Evolutionary conservation across 2,329 filamentous ascomycete species (phyloP), one percentile per base, ranked within the genome.

Genomic region (Nothophoma quercina): DNA sequence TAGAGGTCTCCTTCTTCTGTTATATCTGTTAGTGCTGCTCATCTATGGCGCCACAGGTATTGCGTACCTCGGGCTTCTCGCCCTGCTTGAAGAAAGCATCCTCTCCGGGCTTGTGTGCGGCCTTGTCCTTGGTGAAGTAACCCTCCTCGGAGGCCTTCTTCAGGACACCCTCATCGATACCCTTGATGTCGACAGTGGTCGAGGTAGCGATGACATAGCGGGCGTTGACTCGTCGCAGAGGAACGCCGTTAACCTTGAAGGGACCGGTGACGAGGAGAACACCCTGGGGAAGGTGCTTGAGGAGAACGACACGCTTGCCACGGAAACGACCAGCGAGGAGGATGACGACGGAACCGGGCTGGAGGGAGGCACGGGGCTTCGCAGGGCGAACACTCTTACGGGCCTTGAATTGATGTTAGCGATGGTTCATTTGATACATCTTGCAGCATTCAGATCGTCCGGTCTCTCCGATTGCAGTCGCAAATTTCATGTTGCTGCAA

Each of bases 241-340:
- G 95, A 68, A 99, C 95, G 81, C 95, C 95, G 85, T 99, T 99
- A 84, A 99, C 89, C 89, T 98, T 99, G 90, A 98, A 99, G 78
- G 95, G 95, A 75, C 95, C 95, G 78, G 95, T 99, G 75, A 99
- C 92, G 79, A 99, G 91, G 80, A 99, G 92, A 68, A 97, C 91
- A 83, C 95, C 95, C 85, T 97, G 91, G 77, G 91, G 85, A 77
- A 99, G 93, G 81, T 89, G 87, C 88, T 98, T 98, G 80, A 99
- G 90, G 83, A 98, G 92, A 76, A 99, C 86, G 76, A 99, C 95
- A 79, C 95, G 95, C 92, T 99, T 99, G 86, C 95, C 95, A 75
- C 95, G 93, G 91, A 98, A 99, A 77, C 95, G 95, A 76, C 95
- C 95, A 80, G 95, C 95, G 78, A 99, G 92, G 79, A 99, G 91